Base-by-base conservation (phyloP, 2,329 filamentous ascomycete genomes). In the Fusarium miscanthi region DNA sequence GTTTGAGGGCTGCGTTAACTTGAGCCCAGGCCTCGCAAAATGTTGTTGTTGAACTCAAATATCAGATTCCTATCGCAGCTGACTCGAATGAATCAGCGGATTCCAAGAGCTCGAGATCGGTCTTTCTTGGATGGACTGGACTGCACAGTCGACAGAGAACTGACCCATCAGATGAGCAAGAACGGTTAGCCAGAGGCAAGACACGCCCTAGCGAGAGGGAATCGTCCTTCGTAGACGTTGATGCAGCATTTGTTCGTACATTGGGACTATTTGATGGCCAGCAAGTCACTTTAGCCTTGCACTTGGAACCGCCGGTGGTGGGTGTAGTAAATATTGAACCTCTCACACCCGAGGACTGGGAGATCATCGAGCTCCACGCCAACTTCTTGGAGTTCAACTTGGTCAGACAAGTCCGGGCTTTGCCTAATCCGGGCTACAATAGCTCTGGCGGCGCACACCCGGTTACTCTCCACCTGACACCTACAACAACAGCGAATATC, bases 281-380 rank as follows among this genome's bases (percentile, higher is more conserved):
- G 8, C 7, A 49, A 83, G 89, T 95, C 78, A 87, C 85, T 72
- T 85, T 84, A 46, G 86, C 83, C 38, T 87, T 99, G 70, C 95
- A 99, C 81, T 84, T 98, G 69, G 94, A 98, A 79, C 95, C 95
- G 46, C 94, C 94, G 3, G 84, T 96, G 72, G 94, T 94, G 52
- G 94, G 97, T 81, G 98, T 94, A 3, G 92, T 99, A 81, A 94
- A 98, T 80, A 98, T 99, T 76, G 96, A 99, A 81, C 96, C 96
- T 35, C 84, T 98, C 77, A 98, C 95, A 0, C 91, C 95, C 3
- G 94, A 97, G 63, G 96, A 99, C 80, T 99, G 96, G 96, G 96
- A 99, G 83, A 97, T 98, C 77, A 98, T 99, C 76, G 96, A 99
- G 82, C 86, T 99, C 3, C 96, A 99, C 84, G 95, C 96, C 8